Conservation (phyloP, 2,329 filamentous ascomycete species). For the Stachybotrys elegans region DNA sequence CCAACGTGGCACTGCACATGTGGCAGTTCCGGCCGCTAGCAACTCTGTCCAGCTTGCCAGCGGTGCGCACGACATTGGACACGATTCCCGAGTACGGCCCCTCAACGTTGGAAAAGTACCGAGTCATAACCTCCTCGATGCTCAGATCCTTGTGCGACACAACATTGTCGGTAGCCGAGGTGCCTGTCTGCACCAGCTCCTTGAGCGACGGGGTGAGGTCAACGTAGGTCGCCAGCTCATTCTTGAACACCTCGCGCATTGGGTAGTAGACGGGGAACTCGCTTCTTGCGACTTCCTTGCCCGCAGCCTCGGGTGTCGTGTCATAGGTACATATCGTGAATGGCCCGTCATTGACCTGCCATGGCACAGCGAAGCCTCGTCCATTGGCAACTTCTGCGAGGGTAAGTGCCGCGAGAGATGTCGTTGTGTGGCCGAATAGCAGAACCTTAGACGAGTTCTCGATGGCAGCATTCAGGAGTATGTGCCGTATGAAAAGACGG, state of each 20-base stretch:
- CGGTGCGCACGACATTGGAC: slow-evolving; percentile 89
- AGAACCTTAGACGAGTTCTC: slow-evolving; percentile 60
- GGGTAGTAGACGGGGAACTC: slow-evolving; percentile 64
- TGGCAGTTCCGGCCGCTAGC: slow-evolving; percentile 46
- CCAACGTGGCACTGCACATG: slow-evolving; percentile 65
- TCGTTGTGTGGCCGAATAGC: slow-evolving; percentile 82
- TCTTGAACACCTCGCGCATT: slow-evolving; percentile 76
- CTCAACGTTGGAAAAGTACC: slow-evolving; percentile 81
- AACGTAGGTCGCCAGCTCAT: slow-evolving; percentile 69
- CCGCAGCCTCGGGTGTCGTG: slow-evolving; percentile 14
- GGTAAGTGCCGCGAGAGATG: slow-evolving; percentile 77
- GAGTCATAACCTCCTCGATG: slow-evolving; percentile 84
- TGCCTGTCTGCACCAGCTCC: slow-evolving; percentile 38
- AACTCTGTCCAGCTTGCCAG: slow-evolving; percentile 66
- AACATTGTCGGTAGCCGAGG: slow-evolving; percentile 30
- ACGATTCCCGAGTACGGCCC: slow-evolving; percentile 85
- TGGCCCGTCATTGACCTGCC: slow-evolving; percentile 72
- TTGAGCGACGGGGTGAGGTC: slow-evolving; percentile 48
- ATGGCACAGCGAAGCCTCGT: slow-evolving; percentile 76
- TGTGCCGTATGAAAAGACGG: slow-evolving; percentile 63
- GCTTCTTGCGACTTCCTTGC: slow-evolving; percentile 11
- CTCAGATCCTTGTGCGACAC: slow-evolving; percentile 71
- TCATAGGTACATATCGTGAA: slow-evolving; percentile 28
- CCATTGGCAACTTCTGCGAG: slow-evolving; percentile 89
- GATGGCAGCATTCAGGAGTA: slow-evolving; percentile 64